Conservation (phyloP, 2,329 filamentous ascomycete species). For the Bipolaris sorokiniana region DNA sequence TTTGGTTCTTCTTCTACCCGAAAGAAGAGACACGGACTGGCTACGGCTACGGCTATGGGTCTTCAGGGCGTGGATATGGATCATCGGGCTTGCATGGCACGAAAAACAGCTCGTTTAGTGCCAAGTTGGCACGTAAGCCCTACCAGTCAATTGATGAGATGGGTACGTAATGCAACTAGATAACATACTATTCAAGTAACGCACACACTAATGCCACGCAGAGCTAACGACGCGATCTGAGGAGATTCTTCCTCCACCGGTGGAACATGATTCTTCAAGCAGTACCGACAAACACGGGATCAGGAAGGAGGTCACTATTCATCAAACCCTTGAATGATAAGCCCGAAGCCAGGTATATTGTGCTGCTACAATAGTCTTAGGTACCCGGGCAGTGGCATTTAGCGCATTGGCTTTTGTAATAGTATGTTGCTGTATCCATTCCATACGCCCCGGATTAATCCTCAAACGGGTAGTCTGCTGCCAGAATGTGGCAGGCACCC, state of each 20-base stretch:
- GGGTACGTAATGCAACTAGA: slow-evolving; percentile 3
- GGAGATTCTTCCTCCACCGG: slow-evolving; percentile 8
- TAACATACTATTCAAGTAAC: not conserved
- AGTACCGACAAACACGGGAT: slow-evolving; percentile 14
- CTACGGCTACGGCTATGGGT: slow-evolving; percentile 19
- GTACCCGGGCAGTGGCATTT: not conserved
- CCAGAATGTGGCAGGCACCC: not conserved
- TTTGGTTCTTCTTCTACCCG: slow-evolving; percentile 30
- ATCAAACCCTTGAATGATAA: slow-evolving; percentile 19
- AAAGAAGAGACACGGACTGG: slow-evolving; percentile 14
- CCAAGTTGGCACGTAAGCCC: slow-evolving; percentile 19
- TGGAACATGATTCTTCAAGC: slow-evolving; percentile 7
- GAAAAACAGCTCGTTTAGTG: slow-evolving; percentile 17
- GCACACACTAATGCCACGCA: not conserved
- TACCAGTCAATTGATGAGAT: slow-evolving; percentile 32
- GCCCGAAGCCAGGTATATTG: not conserved
- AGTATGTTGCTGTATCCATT: not conserved
- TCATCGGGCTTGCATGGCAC: slow-evolving; percentile 20
- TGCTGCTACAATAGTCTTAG: not conserved
- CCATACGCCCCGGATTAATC: not conserved
- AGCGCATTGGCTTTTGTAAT: not conserved
- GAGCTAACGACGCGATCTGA: slow-evolving; percentile 24
- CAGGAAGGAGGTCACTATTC: slow-evolving; percentile 22
- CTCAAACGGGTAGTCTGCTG: not conserved
- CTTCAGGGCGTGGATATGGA: slow-evolving; percentile 20